Evolutionary conservation across 805 yeast genomes (phyloP), one percentile per base, ranked within the genome.

Genomic region (Candida gorgasii): DNA sequence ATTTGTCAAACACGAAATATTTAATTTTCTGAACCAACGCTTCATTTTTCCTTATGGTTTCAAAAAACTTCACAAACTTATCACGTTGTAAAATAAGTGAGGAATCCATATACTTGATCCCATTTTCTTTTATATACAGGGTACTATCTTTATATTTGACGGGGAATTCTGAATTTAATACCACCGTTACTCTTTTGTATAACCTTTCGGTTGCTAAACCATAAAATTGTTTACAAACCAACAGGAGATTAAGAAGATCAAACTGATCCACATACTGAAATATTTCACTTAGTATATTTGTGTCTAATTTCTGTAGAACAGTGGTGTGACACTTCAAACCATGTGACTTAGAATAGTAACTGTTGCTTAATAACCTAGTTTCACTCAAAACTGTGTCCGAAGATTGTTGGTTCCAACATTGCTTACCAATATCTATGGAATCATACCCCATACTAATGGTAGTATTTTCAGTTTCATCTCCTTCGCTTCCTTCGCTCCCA

Each of bases 1-100:
- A 63, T 43, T 63, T 63, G 46, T 63, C 70, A 49, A 65, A 65
- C 14, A 63, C 58, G 39, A 65, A 63, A 40, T 47, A 62, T 44
- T 53, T 52, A 39, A 65, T 48, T 16, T 51, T 49, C 14, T 50
- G 55, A 7, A 62, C 37, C 39, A 61, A 49, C 5, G 23, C 19
- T 3, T 49, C 50, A 43, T 57, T 58, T 5, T 38, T n/a, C 9
- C 48, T 40, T 15, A 65, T 39, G 2, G 59, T 22, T 5, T 44
- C 36, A 16, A 59, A 37, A 39, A 65, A 59, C 31, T 39, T 37
- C 20, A 47, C 20, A 33, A 65, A 47, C 24, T 47, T 49, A 11
- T 36, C 39, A 22, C 50, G 29, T n/a, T 36, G 39, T n/a, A 59
- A 37, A 18, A 65, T 59, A 12, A 65, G 29, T 6, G 67, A 42